phyloP scores from a whole-genome alignment of 805 yeast species.

The Candida coleopterorum region DNA sequence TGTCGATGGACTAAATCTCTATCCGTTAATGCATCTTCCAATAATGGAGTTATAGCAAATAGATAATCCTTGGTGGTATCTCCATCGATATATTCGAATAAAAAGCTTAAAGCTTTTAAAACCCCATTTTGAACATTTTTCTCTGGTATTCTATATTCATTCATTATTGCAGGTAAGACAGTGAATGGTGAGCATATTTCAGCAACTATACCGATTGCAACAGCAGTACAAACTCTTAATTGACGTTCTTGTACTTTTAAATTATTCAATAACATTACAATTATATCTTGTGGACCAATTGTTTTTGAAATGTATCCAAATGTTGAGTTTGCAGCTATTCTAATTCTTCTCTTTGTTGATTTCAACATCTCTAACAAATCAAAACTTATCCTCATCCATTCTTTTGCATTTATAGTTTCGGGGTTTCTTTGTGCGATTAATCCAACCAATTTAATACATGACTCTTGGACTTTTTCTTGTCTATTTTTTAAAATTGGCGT shows the following conservation, averaged over 20 bases:
- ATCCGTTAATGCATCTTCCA: conserved; percentile 88
- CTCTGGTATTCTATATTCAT: conserved; percentile 90
- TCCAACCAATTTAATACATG: conserved; percentile 75
- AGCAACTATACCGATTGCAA: conserved; percentile 95
- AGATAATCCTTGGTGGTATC: conserved; percentile 72
- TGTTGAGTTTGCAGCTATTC: conserved; percentile 82
- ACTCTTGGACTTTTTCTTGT: conserved; percentile 87
- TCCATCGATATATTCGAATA: conserved; percentile 88
- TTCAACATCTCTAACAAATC: conserved; percentile 86
- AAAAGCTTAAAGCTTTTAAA: conserved; percentile 79
- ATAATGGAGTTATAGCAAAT: conserved; percentile 68
- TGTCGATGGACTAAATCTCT: conserved; percentile 92
- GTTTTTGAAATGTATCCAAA: conserved; percentile 90
- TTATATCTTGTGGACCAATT: conserved; percentile 93
- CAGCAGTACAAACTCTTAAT: conserved; percentile 93
- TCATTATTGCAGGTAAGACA: conserved; percentile 90
- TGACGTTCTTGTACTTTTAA: conserved; percentile 93
- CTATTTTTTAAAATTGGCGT: conserved; percentile 89
- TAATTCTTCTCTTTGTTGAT: conserved; percentile 67
- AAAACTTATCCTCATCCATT: conserved; percentile 96
- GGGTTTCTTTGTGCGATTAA: conserved; percentile 75
- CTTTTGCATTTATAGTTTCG: conserved; percentile 81
- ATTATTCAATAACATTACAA: conserved; percentile 78
- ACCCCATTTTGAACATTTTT: conserved; percentile 94
- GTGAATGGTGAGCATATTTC: conserved; percentile 91